These are phyloP conservation scores for Tetrastigma voinierianum DNA, from an alignment of 164 flowering plant genomes.

Conservation along the genomic window DNA sequence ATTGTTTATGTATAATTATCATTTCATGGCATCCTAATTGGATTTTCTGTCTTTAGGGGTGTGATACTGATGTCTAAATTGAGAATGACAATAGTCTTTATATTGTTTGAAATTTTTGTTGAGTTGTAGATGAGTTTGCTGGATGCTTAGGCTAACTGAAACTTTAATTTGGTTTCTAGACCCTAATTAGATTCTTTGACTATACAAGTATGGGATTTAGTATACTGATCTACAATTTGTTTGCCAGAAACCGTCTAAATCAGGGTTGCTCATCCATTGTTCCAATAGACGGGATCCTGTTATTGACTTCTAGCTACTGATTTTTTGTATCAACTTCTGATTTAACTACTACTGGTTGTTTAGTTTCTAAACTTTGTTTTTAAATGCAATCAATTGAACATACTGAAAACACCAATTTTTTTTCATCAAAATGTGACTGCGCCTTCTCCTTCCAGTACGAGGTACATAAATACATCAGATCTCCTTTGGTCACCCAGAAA, in stretches of 20 bases:
- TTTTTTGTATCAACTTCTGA: too few relatives aligned
- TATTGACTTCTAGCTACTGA: not conserved
- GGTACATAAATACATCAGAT: too few relatives aligned
- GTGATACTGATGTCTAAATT: not conserved
- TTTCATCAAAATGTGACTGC: too few relatives aligned
- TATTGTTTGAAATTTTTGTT: not conserved
- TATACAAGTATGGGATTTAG: not conserved
- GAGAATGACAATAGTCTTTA: not conserved
- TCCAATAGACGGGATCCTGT: not conserved
- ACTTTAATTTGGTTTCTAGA: not conserved
- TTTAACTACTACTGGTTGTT: too few relatives aligned
- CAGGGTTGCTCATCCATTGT: not conserved
- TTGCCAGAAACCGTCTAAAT: not conserved
- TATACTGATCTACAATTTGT: not conserved
- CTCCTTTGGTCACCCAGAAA: too few relatives aligned
- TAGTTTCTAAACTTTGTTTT: too few relatives aligned
- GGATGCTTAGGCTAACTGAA: not conserved
- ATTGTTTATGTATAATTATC: not conserved
- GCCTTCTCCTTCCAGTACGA: too few relatives aligned
- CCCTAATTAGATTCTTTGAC: slow-evolving; percentile 1
- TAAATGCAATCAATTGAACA: too few relatives aligned
- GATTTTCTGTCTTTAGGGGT: not conserved
- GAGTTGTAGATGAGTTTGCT: not conserved
- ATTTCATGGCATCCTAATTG: not conserved
- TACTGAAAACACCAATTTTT: too few relatives aligned